phyloP scores from a whole-genome alignment of 129 eudicot species.

The sunflower (Helianthus annuus) region HanXRQr2.0-SUNRISE NC_035449.2:194751705-194752204 shows the following conservation, averaged over 20 bases:
- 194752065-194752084: constrained; percentile 67
- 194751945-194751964: constrained; percentile 48
- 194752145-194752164: constrained; percentile 19
- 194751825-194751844: not conserved
- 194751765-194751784: constrained; percentile 1
- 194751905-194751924: constrained; percentile 80
- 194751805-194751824: not conserved
- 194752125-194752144: constrained; percentile 29
- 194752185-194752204: constrained; percentile 25
- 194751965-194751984: constrained; percentile 57
- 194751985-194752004: constrained; percentile 57
- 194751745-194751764: not conserved
- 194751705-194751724: not conserved
- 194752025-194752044: constrained; percentile 61
- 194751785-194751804: not conserved
- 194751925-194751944: constrained; percentile 53
- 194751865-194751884: constrained; percentile 48
- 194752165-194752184: constrained; percentile 36
- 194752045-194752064: constrained; percentile 70
- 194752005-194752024: constrained; percentile 58
- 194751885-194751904: constrained; percentile 46
- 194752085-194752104: constrained; percentile 32
- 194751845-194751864: constrained; percentile 54
- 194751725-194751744: not conserved
- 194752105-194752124: constrained; percentile 22